phyloP scores from a whole-genome alignment of 2,329 filamentous ascomycete genomes.

The Metarhizium rileyi region DNA sequence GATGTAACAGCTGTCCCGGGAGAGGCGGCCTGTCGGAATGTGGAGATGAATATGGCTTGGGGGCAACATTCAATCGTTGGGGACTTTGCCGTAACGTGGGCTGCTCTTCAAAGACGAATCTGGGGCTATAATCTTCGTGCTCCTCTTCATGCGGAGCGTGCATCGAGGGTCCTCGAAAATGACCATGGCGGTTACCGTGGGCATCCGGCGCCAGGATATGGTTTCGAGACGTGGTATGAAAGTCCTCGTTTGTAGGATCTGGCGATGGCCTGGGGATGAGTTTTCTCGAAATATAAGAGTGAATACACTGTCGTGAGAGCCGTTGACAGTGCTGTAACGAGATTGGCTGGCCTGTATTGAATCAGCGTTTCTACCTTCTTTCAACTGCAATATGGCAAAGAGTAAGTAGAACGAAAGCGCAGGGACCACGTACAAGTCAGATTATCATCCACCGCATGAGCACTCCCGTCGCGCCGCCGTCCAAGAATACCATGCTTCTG shows the following conservation, averaged over 20 bases:
- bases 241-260: neutral
- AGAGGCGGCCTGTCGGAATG: constrained; percentile 29
- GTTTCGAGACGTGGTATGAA: neutral
- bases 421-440: constrained; percentile 3
- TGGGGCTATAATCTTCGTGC: constrained; percentile 4
- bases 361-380: neutral
- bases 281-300: constrained; percentile 19
- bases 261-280: constrained; percentile 9
- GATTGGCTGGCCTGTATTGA: constrained; percentile 18
- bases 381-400: neutral
- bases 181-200: neutral
- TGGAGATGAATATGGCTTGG: constrained; percentile 35
- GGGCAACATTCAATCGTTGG: constrained; percentile 12
- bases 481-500: constrained; percentile 1
- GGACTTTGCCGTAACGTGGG: constrained; percentile 26
- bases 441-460: neutral
- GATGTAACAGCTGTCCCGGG: constrained; percentile 10
- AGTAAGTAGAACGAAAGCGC: too few relatives aligned
- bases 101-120: constrained; percentile 28
- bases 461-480: constrained; percentile 4
- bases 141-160: neutral
- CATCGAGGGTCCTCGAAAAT: neutral
- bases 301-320: constrained; percentile 24
- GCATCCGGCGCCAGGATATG: neutral
- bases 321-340: constrained; percentile 25